These are phyloP conservation scores for Pseudocercospora musae DNA, from an alignment of 2,329 filamentous ascomycete species.

Conservation along the genomic window DNA sequence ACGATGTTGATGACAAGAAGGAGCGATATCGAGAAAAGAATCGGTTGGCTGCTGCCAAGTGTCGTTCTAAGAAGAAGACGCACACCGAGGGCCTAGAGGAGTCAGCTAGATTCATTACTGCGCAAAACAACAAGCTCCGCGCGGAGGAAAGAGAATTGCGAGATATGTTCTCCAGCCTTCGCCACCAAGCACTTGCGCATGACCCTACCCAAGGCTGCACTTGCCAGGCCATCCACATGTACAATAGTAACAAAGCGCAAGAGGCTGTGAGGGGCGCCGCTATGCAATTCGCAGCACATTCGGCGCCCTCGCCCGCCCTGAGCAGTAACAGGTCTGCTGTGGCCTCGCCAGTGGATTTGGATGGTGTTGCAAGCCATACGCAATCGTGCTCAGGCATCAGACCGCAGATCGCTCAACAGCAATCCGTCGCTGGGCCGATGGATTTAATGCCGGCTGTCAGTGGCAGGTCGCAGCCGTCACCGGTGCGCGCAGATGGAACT, in stretches of 20 bases:
- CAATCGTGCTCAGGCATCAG: constrained; percentile 17
- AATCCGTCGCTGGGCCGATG: constrained; percentile 9
- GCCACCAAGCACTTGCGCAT: constrained; percentile 34
- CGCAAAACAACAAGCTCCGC: constrained; percentile 32
- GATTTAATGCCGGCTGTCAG: neutral
- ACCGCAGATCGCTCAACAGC: constrained; percentile 2
- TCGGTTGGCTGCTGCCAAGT: constrained; percentile 69
- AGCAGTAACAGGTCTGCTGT: constrained; percentile 15
- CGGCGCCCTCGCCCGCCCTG: constrained; percentile 21
- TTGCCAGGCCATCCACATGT: constrained; percentile 33
- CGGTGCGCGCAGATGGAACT: neutral
- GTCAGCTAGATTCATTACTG: constrained; percentile 40
- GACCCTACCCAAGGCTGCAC: constrained; percentile 30
- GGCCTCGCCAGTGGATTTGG: constrained; percentile 11
- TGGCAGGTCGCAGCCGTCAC: neutral
- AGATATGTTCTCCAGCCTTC: constrained; percentile 33
- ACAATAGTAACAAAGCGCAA: constrained; percentile 34
- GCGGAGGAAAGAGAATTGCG: constrained; percentile 34
- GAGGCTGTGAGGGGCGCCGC: constrained; percentile 23
- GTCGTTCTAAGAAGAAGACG: constrained; percentile 65
- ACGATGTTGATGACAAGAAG: constrained; percentile 45
- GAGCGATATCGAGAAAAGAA: constrained; percentile 66
- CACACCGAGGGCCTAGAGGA: constrained; percentile 52
- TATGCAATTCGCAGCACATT: constrained; percentile 7
- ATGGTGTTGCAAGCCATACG: constrained; percentile 12